Conservation (phyloP, 2,329 filamentous ascomycete species). For the Colletotrichum karsti region DNA sequence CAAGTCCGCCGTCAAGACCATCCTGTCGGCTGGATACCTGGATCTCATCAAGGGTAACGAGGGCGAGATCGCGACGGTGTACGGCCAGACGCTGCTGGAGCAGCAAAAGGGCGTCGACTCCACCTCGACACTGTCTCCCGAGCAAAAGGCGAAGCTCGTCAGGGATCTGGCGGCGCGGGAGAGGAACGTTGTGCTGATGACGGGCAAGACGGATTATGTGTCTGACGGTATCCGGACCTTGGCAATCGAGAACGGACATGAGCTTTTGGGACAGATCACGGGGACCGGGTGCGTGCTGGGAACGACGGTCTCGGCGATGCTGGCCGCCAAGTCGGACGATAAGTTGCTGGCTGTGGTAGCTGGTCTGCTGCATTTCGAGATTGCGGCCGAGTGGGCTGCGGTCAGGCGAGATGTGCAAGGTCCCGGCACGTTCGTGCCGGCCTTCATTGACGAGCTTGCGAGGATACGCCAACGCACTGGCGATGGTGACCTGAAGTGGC, state of each 20-base stretch:
- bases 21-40: constrained; percentile 80
- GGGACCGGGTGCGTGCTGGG: constrained; percentile 88
- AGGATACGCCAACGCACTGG: constrained; percentile 57
- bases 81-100: constrained; percentile 54
- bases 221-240: constrained; percentile 77
- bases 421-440: constrained; percentile 86
- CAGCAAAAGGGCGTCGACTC: constrained; percentile 90
- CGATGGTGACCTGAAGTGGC: constrained; percentile 58
- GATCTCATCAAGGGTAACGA: constrained; percentile 95
- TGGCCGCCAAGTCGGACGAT: constrained; percentile 70
- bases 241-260: constrained; percentile 80
- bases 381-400: constrained; percentile 75
- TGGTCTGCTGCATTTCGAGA: constrained; percentile 79
- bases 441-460: constrained; percentile 79
- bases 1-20: constrained; percentile 72
- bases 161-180: constrained; percentile 72
- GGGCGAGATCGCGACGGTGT: constrained; percentile 81
- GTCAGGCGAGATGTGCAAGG: constrained; percentile 73
- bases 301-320: constrained; percentile 79
- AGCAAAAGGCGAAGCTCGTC: constrained; percentile 68
- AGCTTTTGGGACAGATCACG: constrained; percentile 74
- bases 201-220: constrained; percentile 79
- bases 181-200: constrained; percentile 81
- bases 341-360: constrained; percentile 78
- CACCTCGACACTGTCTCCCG: constrained; percentile 55